These are phyloP conservation scores for Thuidium tamariscinum DNA, from an alignment of 225 moss, liverwort and hornwort species.

Conservation along the genomic window DNA sequence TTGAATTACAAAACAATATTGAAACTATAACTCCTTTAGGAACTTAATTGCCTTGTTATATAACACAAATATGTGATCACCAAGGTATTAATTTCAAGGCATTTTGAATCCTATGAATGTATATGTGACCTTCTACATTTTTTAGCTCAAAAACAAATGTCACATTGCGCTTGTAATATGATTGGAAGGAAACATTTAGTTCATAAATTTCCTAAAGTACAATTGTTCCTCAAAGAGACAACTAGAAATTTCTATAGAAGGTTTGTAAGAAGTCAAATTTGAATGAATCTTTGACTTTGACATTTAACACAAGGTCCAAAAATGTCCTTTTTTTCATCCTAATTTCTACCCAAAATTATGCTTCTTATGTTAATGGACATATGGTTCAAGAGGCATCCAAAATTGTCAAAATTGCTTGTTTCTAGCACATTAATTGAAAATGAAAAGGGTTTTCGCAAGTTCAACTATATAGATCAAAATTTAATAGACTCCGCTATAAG, in stretches of 20 bases:
- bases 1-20: background rate
- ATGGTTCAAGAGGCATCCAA: rapidly evolving
- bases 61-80: background rate
- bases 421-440: rapidly evolving
- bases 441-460: too few relatives aligned
- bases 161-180: too few relatives aligned
- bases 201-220: too few relatives aligned
- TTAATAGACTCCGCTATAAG: too few relatives aligned
- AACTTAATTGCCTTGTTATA: background rate
- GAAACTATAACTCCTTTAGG: background rate
- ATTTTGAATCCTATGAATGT: background rate
- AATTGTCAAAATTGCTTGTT: background rate
- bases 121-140: background rate
- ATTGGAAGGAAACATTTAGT: background rate
- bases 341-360: rapidly evolving
- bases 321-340: background rate
- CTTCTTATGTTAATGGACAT: rapidly evolving
- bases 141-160: background rate
- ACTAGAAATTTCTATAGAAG: background rate
- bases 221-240: background rate
- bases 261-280: background rate
- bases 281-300: background rate
- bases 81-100: background rate
- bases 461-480: background rate
- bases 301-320: rapidly evolving